phyloP scores from a whole-genome alignment of 2,329 filamentous ascomycete genomes.

The Talaromyces sp. region DNA sequence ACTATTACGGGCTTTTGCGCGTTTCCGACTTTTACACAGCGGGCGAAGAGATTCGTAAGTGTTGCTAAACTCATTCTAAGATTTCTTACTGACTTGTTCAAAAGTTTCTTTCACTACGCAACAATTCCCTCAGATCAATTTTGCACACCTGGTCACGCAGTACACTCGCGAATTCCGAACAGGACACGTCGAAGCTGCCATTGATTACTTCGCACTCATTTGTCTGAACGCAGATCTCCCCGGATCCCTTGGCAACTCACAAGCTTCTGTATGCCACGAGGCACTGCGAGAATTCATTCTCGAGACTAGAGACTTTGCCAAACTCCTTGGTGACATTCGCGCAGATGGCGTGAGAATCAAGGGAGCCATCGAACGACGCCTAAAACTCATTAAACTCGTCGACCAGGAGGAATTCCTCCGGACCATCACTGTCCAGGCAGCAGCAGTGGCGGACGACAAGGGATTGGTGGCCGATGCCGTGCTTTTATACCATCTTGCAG shows the following conservation, averaged over 20 bases:
- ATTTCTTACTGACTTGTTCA: constrained; percentile 15
- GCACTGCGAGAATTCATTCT: constrained; percentile 88
- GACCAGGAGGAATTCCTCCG: constrained; percentile 81
- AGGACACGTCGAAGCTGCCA: constrained; percentile 79
- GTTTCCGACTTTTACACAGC: constrained; percentile 74
- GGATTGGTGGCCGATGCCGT: constrained; percentile 91
- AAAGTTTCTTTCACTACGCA: constrained; percentile 51
- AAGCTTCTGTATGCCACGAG: constrained; percentile 81
- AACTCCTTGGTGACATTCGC: constrained; percentile 84
- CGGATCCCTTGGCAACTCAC: constrained; percentile 67
- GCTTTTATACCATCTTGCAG: constrained; percentile 86
- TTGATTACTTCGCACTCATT: constrained; percentile 88
- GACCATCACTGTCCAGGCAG: constrained; percentile 88
- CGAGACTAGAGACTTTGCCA: constrained; percentile 95
- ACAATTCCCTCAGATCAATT: constrained; percentile 74
- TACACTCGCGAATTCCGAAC: constrained; percentile 96
- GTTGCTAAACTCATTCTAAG: not conserved
- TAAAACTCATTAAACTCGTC: constrained; percentile 71
- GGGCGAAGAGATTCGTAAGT: constrained; percentile 62
- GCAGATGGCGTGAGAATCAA: constrained; percentile 78
- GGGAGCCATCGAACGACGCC: constrained; percentile 81
- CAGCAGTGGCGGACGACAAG: constrained; percentile 87
- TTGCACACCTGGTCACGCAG: constrained; percentile 85
- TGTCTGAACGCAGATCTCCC: constrained; percentile 83
- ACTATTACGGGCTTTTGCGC: constrained; percentile 83